Conservation (phyloP, 2,329 filamentous ascomycete species). For the Aspergillus ibericus region DNA sequence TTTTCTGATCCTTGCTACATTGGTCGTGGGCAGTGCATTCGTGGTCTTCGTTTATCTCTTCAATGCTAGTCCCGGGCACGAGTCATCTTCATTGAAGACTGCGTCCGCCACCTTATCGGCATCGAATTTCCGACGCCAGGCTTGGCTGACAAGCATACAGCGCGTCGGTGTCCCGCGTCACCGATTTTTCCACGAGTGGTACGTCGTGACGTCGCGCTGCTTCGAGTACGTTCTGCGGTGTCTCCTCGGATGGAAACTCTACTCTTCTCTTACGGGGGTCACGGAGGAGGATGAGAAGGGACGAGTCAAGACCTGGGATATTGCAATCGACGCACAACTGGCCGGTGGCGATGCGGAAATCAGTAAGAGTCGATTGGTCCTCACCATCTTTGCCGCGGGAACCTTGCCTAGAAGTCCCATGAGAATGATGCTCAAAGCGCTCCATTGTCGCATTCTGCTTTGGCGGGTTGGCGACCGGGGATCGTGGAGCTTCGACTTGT, state of each 20-base stretch:
- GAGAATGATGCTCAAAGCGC: slow-evolving; percentile 84
- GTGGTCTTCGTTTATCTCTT: slow-evolving; percentile 58
- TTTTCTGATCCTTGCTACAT: slow-evolving; percentile 51
- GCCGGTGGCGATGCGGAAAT: slow-evolving; percentile 88
- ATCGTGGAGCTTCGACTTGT: slow-evolving; percentile 62
- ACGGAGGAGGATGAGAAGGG: slow-evolving; percentile 83
- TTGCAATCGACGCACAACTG: slow-evolving; percentile 88
- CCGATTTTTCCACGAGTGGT: slow-evolving; percentile 80
- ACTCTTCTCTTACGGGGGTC: slow-evolving; percentile 75
- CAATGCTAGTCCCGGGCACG: slow-evolving; percentile 57
- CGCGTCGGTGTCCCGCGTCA: slow-evolving; percentile 89
- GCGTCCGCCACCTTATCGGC: slow-evolving; percentile 56
- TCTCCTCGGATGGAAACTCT: slow-evolving; percentile 72
- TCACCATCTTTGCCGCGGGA: slow-evolving; percentile 84
- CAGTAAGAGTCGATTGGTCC: slow-evolving; percentile 78
- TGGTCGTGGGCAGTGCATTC: slow-evolving; percentile 58
- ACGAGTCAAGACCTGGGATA: slow-evolving; percentile 87
- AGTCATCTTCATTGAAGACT: slow-evolving; percentile 44
- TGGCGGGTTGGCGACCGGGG: slow-evolving; percentile 72
- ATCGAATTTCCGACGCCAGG: slow-evolving; percentile 80
- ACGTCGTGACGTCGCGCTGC: slow-evolving; percentile 76
- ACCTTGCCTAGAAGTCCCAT: slow-evolving; percentile 81
- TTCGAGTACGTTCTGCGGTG: slow-evolving; percentile 79
- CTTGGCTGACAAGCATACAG: slow-evolving; percentile 91
- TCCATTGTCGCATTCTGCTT: slow-evolving; percentile 85